phyloP scores from a whole-genome alignment of 129 eudicot genomes.

The Centaurea solstitialis region DNA sequence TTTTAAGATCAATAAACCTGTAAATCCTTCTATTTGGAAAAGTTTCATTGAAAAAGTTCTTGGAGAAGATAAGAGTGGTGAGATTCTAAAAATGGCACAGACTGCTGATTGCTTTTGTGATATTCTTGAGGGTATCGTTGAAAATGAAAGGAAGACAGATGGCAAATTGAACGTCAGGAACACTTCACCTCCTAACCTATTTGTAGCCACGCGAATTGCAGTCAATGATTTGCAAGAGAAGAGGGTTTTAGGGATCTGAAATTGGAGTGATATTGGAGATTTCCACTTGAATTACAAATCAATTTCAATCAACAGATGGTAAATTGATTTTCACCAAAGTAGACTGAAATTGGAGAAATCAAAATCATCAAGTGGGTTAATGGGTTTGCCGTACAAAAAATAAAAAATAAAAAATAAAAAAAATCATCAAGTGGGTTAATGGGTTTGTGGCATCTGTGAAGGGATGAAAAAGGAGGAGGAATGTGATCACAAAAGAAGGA shows the following conservation, averaged over 20 bases:
- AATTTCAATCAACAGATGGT: constrained; percentile 29
- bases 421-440: constrained; percentile 29
- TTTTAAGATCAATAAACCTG: constrained; percentile 48
- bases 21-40: constrained; percentile 32
- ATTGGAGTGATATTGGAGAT: too few species aligned
- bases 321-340: constrained; percentile 60
- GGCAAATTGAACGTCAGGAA: constrained; percentile 32
- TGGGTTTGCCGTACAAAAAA: too few species aligned
- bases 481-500: background rate
- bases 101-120: constrained; percentile 45
- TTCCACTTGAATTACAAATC: too few species aligned
- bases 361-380: constrained; percentile 52
- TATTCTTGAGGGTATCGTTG: constrained; percentile 56
- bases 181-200: constrained; percentile 48
- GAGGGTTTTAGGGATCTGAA: constrained; percentile 50
- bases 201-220: constrained; percentile 55
- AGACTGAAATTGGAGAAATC: too few species aligned
- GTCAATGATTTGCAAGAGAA: constrained; percentile 54
- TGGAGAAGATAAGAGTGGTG: constrained; percentile 48
- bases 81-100: constrained; percentile 48
- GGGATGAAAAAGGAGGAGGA: constrained; percentile 12
- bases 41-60: constrained; percentile 47
- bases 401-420: too few species aligned
- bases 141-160: constrained; percentile 58
- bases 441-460: constrained; percentile 24